A percentile compares a stretch with the other conserved stretches of the same genome.
These are phyloP conservation scores for Paramecium tetraurelia DNA, from an alignment of 73 alveolate genomes.

Conservation along the genomic window DNA sequence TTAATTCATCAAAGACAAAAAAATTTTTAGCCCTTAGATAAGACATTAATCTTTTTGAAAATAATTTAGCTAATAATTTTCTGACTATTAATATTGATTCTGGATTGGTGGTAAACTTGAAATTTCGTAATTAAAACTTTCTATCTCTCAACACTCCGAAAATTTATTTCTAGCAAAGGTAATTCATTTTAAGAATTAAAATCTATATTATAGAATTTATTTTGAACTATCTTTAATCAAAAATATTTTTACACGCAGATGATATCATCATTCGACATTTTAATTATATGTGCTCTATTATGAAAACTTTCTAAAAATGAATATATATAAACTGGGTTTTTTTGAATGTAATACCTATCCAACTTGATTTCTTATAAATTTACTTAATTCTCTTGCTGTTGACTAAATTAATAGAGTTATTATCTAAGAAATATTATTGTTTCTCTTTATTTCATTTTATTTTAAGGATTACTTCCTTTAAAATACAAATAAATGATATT, in stretches of 20 bases:
- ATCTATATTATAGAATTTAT: conserved; percentile 78
- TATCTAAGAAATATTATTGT: conserved; percentile 71
- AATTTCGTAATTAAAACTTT: conserved; percentile 76
- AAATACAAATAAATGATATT: not conserved
- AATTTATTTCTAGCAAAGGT: conserved; percentile 82
- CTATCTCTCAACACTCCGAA: conserved; percentile 93
- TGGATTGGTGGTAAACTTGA: conserved; percentile 60
- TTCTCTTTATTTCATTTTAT: conserved; percentile 72
- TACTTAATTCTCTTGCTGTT: conserved; percentile 75
- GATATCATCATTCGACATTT: conserved; percentile 57
- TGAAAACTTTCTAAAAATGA: conserved; percentile 69
- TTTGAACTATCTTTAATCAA: conserved; percentile 91
- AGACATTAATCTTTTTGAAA: conserved; percentile 92
- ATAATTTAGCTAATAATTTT: conserved; percentile 74
- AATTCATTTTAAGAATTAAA: conserved; percentile 76
- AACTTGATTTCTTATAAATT: conserved; percentile 36
- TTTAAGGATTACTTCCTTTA: conserved; percentile 45
- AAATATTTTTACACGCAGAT: conserved; percentile 86
- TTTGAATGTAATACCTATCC: conserved; percentile 51
- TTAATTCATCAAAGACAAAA: too few relatives aligned
- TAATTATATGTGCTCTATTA: too few relatives aligned
- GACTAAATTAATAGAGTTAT: conserved; percentile 82
- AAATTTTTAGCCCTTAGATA: too few relatives aligned
- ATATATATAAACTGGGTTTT: conserved; percentile 65
- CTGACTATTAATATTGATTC: conserved; percentile 71